Conservation (phyloP, 768 basidiomycete genomes). For the Asterophora lycoperdoides region DNA sequence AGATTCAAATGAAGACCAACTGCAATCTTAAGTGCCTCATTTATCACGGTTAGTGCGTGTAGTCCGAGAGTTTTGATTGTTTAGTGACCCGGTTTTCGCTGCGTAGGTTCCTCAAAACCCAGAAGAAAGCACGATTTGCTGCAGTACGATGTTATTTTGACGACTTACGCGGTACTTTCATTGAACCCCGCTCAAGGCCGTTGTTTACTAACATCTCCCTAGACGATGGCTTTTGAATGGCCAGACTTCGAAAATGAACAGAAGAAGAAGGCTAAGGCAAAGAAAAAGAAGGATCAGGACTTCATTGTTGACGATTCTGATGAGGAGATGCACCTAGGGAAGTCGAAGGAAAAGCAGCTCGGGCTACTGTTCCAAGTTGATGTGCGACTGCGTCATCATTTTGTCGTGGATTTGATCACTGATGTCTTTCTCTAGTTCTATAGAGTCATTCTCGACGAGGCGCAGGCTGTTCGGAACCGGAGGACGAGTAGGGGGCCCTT, state of each 20-base stretch:
- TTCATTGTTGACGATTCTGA: conserved; percentile 37
- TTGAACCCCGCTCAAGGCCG: background rate
- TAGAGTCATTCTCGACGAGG: conserved; percentile 53
- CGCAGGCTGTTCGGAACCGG: conserved; percentile 50
- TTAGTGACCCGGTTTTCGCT: too few relatives aligned
- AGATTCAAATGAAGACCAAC: conserved; percentile 56
- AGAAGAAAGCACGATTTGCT: conserved; percentile 45
- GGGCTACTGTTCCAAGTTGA: conserved; percentile 50
- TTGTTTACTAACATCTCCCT: background rate
- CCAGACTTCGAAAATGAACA: conserved; percentile 47
- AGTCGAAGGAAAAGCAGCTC: conserved; percentile 28
- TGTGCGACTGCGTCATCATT: conserved; percentile 21
- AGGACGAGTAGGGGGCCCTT: conserved; percentile 37
- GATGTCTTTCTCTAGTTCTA: conserved; percentile 35
- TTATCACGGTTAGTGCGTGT: conserved; percentile 48
- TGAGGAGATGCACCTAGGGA: conserved; percentile 23
- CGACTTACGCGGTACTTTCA: conserved; percentile 40
- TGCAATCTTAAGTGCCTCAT: conserved; percentile 46
- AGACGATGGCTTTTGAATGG: conserved; percentile 61
- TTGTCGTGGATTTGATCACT: too few relatives aligned
- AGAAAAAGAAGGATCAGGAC: conserved; percentile 22
- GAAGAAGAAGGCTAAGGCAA: conserved; percentile 34
- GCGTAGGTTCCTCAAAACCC: conserved; percentile 41
- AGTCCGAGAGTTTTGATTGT: background rate
- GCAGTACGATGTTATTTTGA: conserved; percentile 59